A percentile compares a stretch with the other conserved stretches of the same genome.
Conservation (phyloP, 176 grass and related monocot species). For the Ensete ventricosum region DNA sequence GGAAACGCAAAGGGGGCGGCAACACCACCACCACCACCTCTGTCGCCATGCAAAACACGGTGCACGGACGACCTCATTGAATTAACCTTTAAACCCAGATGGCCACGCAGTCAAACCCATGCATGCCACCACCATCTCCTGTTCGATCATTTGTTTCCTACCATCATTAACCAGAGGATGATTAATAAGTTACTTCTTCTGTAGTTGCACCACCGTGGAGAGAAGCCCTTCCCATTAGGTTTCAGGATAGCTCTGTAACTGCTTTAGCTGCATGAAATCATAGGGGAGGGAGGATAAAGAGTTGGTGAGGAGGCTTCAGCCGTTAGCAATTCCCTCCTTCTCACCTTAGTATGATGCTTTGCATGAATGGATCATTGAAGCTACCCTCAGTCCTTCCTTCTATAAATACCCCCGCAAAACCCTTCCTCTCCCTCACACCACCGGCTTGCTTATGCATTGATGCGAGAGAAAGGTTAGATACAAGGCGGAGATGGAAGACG, state of each 20-base stretch:
- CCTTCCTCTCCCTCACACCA: not conserved
- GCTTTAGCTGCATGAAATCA: not conserved
- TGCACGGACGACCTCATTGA: not conserved
- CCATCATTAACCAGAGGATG: too few relatives aligned
- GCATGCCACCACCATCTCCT: not conserved
- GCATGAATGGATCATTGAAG: conserved; percentile 26
- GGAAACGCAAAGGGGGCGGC: conserved; percentile 32
- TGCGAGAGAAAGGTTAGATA: not conserved
- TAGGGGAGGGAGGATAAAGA: not conserved
- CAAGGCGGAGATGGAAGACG: conserved; percentile 8
- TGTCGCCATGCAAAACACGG: conserved; percentile 35
- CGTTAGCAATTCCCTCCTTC: conserved; percentile 15
- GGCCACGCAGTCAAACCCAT: not conserved
- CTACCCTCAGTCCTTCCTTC: not conserved
- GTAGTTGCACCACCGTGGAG: not conserved
- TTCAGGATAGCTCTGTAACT: not conserved
- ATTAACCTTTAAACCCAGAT: not conserved
- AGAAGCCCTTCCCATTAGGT: not conserved
- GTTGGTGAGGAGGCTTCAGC: not conserved
- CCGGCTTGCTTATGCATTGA: not conserved
- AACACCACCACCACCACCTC: conserved; percentile 69
- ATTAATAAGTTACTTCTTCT: too few relatives aligned
- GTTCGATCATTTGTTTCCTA: not conserved
- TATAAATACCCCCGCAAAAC: conserved; percentile 18
- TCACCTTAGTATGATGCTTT: not conserved